Evolutionary conservation across 2,329 filamentous ascomycete species (phyloP).

Genomic region (Cladophialophora chaetospira): DNA sequence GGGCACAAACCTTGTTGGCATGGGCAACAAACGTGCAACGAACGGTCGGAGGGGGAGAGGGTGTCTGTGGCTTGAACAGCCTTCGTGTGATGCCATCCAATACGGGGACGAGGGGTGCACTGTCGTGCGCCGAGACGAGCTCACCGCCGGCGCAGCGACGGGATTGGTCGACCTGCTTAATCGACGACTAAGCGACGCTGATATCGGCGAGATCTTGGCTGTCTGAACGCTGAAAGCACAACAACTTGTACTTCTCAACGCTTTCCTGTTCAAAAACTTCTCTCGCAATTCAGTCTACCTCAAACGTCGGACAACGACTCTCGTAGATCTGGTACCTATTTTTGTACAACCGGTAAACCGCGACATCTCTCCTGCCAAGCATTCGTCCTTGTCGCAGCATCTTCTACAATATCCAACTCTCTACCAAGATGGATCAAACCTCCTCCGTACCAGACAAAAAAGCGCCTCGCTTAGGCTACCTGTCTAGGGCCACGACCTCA

Average conservation of each 20-base stretch:
- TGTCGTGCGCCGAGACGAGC: neutral
- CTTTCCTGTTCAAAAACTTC: neutral
- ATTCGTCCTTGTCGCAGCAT: neutral
- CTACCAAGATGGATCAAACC: neutral
- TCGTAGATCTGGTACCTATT: neutral
- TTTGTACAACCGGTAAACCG: too few species aligned
- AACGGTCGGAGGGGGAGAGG: too few species aligned
- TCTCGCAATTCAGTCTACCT: neutral
- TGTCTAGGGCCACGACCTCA: neutral
- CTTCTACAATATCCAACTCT: neutral
- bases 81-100: neutral
- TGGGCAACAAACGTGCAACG: neutral
- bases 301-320: neutral
- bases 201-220: neutral
- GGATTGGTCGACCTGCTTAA: neutral
- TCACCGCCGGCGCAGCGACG: neutral
- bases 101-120: neutral
- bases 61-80: neutral
- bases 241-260: neutral
- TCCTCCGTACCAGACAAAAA: neutral
- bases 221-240: neutral
- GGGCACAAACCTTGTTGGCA: neutral
- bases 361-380: too few species aligned
- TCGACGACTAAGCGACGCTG: constrained; percentile 8
- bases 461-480: neutral